Evolutionary conservation across 1,284 basidiomycete genomes (phyloP).

Genomic region (Naganishia liquefaciens): DNA sequence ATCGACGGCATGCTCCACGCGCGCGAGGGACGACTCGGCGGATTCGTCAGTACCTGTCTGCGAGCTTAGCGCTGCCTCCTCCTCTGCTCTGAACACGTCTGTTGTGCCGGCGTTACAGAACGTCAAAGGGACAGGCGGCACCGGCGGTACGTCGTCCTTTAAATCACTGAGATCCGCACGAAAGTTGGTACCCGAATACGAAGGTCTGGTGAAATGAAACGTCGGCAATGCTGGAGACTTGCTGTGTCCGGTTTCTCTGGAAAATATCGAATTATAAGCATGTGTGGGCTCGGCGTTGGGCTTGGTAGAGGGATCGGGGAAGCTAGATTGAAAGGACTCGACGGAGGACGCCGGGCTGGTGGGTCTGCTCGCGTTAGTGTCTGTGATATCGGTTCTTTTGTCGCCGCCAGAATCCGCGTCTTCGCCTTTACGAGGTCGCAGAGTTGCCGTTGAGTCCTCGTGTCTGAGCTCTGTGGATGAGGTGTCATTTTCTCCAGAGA

Average conservation of each 20-base stretch:
- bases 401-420: background rate
- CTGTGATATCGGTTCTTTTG: background rate
- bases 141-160: constrained; percentile 9
- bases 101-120: background rate
- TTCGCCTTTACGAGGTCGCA: background rate
- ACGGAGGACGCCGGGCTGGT: background rate
- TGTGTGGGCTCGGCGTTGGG: background rate
- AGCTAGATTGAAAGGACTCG: background rate
- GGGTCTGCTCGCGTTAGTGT: background rate
- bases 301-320: too few species aligned
- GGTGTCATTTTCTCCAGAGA: background rate
- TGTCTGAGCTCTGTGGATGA: background rate
- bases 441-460: constrained; percentile 9
- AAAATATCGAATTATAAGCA: background rate
- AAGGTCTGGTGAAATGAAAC: constrained; percentile 28
- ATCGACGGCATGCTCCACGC: constrained; percentile 26
- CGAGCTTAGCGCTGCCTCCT: background rate
- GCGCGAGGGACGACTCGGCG: constrained; percentile 20
- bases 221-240: constrained; percentile 26
- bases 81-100: background rate
- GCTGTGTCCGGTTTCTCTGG: background rate
- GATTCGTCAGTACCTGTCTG: constrained; percentile 2
- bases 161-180: constrained; percentile 4
- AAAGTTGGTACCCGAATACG: constrained; percentile 27
- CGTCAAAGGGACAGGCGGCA: background rate